A percentile compares a stretch with the other conserved stretches of the same genome.
These are phyloP conservation scores for Penicillium robsamsonii DNA, from an alignment of 495 filamentous ascomycete genomes.

Conservation along the genomic window DNA sequence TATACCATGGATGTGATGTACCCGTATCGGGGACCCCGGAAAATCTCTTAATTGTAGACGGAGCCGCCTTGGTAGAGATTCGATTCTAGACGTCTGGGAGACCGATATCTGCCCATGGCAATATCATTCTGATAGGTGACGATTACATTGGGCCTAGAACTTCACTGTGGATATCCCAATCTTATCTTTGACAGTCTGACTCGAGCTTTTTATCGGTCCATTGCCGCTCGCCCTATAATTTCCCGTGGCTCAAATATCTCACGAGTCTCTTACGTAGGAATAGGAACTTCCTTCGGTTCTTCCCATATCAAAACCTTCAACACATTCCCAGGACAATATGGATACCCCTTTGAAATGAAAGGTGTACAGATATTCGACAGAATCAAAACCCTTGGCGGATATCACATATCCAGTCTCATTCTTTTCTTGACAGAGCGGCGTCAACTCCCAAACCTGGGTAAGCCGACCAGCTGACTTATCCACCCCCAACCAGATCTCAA, in stretches of 20 bases:
- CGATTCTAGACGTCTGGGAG: no score
- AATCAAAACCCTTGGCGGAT: slow-evolving; percentile 1
- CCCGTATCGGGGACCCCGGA: background rate
- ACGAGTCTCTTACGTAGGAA: background rate
- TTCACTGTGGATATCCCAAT: no score
- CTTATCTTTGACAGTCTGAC: no score
- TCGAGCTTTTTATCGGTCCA: slow-evolving; percentile 13
- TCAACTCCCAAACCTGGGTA: slow-evolving; percentile 2
- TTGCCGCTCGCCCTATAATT: slow-evolving; percentile 10
- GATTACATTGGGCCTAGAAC: no score
- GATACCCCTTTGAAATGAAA: slow-evolving; percentile 38
- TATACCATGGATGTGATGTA: background rate
- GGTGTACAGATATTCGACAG: slow-evolving; percentile 19
- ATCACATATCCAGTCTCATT: slow-evolving; percentile 16
- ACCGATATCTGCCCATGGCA: no score
- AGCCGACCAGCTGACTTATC: background rate
- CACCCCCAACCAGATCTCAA: slow-evolving; percentile 19
- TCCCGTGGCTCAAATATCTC: no score
- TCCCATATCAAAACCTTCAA: background rate
- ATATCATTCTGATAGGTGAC: no score
- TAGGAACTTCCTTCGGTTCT: background rate
- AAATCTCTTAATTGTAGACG: no score
- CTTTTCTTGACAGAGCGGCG: slow-evolving; percentile 4
- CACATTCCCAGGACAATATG: slow-evolving; percentile 30
- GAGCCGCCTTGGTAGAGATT: no score